These are phyloP conservation scores for Ramaria sp. DNA, from an alignment of 768 basidiomycete species.

Conservation along the genomic window DNA sequence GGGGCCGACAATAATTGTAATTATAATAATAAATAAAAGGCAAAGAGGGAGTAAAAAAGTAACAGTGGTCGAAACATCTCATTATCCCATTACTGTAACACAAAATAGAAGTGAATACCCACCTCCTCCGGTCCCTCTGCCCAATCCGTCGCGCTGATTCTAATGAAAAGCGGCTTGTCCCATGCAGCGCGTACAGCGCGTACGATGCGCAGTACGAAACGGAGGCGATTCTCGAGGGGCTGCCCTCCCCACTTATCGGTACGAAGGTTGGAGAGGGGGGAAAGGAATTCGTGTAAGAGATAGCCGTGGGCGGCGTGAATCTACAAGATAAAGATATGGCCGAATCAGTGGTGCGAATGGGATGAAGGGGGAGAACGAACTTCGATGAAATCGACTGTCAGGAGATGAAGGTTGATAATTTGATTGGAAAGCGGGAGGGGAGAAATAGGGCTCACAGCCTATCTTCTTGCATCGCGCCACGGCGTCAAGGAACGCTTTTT, in stretches of 20 bases:
- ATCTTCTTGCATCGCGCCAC: conserved; percentile 42
- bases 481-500: conserved; percentile 49
- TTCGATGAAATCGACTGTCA: background rate
- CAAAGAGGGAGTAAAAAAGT: background rate
- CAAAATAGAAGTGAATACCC: conserved; percentile 1
- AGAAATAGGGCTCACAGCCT: conserved; percentile 38
- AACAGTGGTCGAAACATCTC: background rate
- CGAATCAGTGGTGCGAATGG: background rate
- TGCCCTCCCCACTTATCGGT: conserved; percentile 62
- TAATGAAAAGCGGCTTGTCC: conserved; percentile 64
- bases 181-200: conserved; percentile 42
- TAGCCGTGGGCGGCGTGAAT: conserved; percentile 67
- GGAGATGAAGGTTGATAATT: background rate
- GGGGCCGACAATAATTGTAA: background rate
- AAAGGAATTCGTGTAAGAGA: conserved; percentile 56
- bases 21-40: no score
- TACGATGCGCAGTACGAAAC: conserved; percentile 51
- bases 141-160: conserved; percentile 62
- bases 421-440: background rate
- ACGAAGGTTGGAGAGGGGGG: conserved; percentile 64
- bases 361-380: conserved; percentile 9
- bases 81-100: background rate
- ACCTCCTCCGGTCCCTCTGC: conserved; percentile 42
- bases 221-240: conserved; percentile 58
- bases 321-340: background rate